These are phyloP conservation scores for Lojkania enalia DNA, from an alignment of 2,329 filamentous ascomycete species.

Conservation along the genomic window DNA sequence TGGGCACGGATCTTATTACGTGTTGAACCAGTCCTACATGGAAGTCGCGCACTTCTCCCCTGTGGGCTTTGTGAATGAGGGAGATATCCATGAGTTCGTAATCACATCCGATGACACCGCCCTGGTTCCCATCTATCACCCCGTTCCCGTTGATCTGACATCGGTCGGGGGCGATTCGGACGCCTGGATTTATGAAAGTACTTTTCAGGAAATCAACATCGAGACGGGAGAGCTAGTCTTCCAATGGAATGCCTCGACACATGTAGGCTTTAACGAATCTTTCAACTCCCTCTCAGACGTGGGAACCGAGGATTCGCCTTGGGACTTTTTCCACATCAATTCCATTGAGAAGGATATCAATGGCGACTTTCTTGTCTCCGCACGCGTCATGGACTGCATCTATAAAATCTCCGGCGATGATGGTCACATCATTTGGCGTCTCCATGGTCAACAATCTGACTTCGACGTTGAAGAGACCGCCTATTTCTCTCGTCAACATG, in stretches of 20 bases:
- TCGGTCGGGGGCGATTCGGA: slow-evolving; percentile 37
- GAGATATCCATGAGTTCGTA: slow-evolving; percentile 51
- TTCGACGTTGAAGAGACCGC: slow-evolving; percentile 17
- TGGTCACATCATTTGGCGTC: slow-evolving; percentile 31
- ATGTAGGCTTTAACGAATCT: slow-evolving; percentile 34
- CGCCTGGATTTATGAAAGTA: slow-evolving; percentile 50
- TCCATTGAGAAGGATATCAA: slow-evolving; percentile 32
- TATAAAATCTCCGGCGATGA: slow-evolving; percentile 22
- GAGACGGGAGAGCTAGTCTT: slow-evolving; percentile 47
- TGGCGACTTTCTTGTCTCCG: slow-evolving; percentile 28
- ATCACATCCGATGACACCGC: slow-evolving; percentile 50
- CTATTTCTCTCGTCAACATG: slow-evolving; percentile 24
- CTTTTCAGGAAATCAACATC: slow-evolving; percentile 51
- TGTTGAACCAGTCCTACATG: slow-evolving; percentile 22
- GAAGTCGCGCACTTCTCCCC: slow-evolving; percentile 21
- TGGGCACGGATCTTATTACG: slow-evolving; percentile 16
- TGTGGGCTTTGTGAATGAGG: slow-evolving; percentile 15
- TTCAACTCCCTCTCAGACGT: slow-evolving; percentile 25
- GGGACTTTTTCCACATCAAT: slow-evolving; percentile 49
- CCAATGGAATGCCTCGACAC: slow-evolving; percentile 45
- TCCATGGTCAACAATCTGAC: slow-evolving; percentile 27
- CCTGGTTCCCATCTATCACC: slow-evolving; percentile 48
- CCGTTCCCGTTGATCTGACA: slow-evolving; percentile 45
- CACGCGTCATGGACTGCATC: slow-evolving; percentile 18
- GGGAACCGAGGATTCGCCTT: slow-evolving; percentile 36